phyloP scores from a whole-genome alignment of 805 yeast genomes.

The Teunomyces barrocoloradensis region DNA sequence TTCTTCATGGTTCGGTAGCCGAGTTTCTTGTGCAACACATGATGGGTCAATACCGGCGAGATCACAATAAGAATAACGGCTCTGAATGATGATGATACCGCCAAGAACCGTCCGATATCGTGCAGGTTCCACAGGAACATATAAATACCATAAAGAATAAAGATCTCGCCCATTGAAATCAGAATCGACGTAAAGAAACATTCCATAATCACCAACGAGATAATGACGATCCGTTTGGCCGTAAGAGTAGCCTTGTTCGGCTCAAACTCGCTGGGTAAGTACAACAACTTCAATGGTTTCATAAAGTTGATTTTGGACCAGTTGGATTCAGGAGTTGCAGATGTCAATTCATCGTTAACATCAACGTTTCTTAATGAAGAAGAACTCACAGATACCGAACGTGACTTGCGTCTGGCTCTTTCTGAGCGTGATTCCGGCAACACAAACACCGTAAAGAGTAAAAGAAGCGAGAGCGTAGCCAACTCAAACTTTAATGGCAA shows the following conservation, averaged over 20 bases:
- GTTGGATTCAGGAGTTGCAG: neutral
- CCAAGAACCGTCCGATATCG: constrained; percentile 55
- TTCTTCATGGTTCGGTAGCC: constrained; percentile 31
- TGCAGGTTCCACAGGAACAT: constrained; percentile 53
- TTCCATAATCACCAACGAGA: constrained; percentile 50
- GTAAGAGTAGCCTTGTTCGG: constrained; percentile 7
- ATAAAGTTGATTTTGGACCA: constrained; percentile 20
- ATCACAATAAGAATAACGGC: constrained; percentile 48
- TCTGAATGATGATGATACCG: constrained; percentile 48
- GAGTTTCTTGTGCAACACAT: constrained; percentile 29
- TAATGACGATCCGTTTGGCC: constrained; percentile 35
- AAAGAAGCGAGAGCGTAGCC: constrained; percentile 30
- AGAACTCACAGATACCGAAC: constrained; percentile 28
- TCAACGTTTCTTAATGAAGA: too few species aligned
- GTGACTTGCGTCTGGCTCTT: constrained; percentile 51
- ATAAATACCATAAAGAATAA: constrained; percentile 53
- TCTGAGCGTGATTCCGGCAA: constrained; percentile 66
- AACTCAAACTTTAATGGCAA: constrained; percentile 32
- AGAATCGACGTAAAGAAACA: constrained; percentile 35
- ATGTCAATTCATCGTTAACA: too few species aligned
- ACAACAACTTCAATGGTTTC: constrained; percentile 52
- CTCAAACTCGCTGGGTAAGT: constrained; percentile 44
- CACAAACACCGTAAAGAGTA: constrained; percentile 26
- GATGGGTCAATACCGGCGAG: constrained; percentile 48
- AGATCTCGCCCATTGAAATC: constrained; percentile 38